These are phyloP conservation scores for Grigorovia transvaalensis DNA, from an alignment of 805 yeast genomes.

Conservation along the genomic window DNA sequence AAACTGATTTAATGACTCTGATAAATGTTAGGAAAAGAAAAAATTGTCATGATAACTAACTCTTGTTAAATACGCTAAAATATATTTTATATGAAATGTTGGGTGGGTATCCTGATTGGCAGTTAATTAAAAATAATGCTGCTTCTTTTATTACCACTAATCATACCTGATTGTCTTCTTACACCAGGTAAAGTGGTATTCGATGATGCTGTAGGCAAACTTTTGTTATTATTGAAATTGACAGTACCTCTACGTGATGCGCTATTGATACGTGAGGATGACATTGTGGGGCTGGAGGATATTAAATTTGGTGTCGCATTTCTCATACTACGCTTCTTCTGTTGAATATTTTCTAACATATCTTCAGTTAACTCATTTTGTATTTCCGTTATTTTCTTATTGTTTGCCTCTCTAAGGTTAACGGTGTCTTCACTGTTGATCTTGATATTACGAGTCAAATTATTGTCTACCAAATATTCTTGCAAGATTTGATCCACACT, in stretches of 20 bases:
- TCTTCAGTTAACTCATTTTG: not conserved
- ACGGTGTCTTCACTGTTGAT: not conserved
- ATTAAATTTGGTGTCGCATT: not conserved
- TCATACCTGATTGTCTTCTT: not conserved
- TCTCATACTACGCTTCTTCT: slow-evolving; percentile 1
- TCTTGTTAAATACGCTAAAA: not conserved
- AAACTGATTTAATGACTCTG: slow-evolving; percentile 35
- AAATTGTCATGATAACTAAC: not conserved
- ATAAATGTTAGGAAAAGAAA: slow-evolving; percentile 4
- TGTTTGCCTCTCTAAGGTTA: not conserved
- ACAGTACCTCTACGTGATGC: not conserved
- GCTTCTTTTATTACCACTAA: not conserved
- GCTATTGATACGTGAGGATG: not conserved
- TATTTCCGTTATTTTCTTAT: not conserved
- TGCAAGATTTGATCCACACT: slow-evolving; percentile 11
- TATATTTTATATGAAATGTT: not conserved
- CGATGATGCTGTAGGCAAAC: not conserved
- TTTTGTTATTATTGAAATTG: not conserved
- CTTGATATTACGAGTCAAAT: slow-evolving; percentile 1
- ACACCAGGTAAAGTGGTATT: slow-evolving; percentile 1
- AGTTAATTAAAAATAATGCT: not conserved
- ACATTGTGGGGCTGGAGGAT: not conserved
- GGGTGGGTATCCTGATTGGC: not conserved
- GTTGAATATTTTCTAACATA: not conserved
- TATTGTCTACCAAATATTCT: slow-evolving; percentile 12